Percentiles rank a stretch among this genome's conserved stretches.
phyloP scores from a whole-genome alignment of 2,329 filamentous ascomycete genomes.

The Westerdykella aurantiaca region DNA sequence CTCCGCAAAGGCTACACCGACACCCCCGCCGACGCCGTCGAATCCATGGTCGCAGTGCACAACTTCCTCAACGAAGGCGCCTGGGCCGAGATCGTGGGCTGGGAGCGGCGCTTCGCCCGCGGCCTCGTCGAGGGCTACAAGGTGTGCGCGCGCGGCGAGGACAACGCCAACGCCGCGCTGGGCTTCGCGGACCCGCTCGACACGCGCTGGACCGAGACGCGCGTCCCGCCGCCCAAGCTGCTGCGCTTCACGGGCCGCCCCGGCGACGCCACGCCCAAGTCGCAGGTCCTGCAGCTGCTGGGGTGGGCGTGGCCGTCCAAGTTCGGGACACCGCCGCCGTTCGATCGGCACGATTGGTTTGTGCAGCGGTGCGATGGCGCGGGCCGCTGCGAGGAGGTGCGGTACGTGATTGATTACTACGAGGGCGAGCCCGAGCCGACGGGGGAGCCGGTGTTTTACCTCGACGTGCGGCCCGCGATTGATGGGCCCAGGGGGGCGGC shows the following conservation, averaged over 20 bases:
- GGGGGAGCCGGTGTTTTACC: slow-evolving; percentile 89
- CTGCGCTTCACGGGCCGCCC: slow-evolving; percentile 85
- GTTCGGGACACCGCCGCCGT: slow-evolving; percentile 77
- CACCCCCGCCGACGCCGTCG: slow-evolving; percentile 86
- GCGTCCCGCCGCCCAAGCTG: slow-evolving; percentile 59
- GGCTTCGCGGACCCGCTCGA: slow-evolving; percentile 28
- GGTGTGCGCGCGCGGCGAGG: slow-evolving; percentile 67
- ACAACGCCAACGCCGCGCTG: slow-evolving; percentile 55
- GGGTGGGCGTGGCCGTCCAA: slow-evolving; percentile 72
- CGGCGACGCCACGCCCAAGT: slow-evolving; percentile 85
- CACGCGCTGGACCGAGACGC: slow-evolving; percentile 31
- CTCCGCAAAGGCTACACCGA: slow-evolving; percentile 93
- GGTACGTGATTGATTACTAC: slow-evolving; percentile 98
- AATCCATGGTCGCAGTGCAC: slow-evolving; percentile 95
- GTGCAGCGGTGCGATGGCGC: slow-evolving; percentile 64
- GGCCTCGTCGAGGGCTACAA: slow-evolving; percentile 69
- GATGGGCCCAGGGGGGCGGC: slow-evolving; percentile 72
- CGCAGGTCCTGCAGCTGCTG: slow-evolving; percentile 73
- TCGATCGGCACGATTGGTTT: slow-evolving; percentile 97
- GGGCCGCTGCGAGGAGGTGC: slow-evolving; percentile 67
- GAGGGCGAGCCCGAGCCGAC: slow-evolving; percentile 72
- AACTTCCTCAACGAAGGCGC: slow-evolving; percentile 98
- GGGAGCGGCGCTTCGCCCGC: slow-evolving; percentile 78
- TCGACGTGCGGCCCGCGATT: slow-evolving; percentile 87
- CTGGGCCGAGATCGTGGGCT: slow-evolving; percentile 89